phyloP scores from a whole-genome alignment of 2,329 filamentous ascomycete species.

The Zymoseptoria crescenta region DNA sequence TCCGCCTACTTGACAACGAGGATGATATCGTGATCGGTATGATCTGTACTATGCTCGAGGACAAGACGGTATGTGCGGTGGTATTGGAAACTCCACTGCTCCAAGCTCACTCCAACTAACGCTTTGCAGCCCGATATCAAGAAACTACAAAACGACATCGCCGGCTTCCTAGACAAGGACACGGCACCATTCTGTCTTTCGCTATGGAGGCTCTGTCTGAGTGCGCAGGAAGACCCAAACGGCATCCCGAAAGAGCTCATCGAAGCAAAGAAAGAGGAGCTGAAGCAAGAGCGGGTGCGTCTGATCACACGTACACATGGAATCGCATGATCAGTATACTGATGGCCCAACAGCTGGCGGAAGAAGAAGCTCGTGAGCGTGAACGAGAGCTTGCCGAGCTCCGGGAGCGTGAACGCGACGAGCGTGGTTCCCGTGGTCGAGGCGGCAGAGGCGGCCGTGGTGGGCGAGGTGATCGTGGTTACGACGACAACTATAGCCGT shows the following conservation, averaged over 20 bases:
- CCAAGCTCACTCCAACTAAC: conserved; percentile 1
- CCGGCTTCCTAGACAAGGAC: conserved; percentile 90
- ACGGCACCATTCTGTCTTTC: conserved; percentile 85
- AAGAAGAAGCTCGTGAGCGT: conserved; percentile 66
- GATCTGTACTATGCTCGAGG: conserved; percentile 60
- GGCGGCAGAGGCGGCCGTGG: conserved; percentile 34
- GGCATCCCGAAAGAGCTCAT: conserved; percentile 91
- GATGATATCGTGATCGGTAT: conserved; percentile 95
- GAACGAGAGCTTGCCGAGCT: conserved; percentile 63
- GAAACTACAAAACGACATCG: conserved; percentile 85
- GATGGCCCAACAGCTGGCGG: conserved; percentile 57
- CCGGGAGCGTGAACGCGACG: conserved; percentile 53
- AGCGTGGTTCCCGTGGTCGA: conserved; percentile 38
- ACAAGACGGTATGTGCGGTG: conserved; percentile 58
- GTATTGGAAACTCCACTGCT: not conserved
- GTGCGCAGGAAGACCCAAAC: conserved; percentile 78
- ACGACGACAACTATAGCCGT: conserved; percentile 43
- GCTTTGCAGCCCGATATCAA: conserved; percentile 58
- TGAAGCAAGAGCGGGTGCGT: conserved; percentile 85
- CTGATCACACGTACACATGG: not conserved
- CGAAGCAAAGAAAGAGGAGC: conserved; percentile 90
- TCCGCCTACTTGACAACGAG: conserved; percentile 79
- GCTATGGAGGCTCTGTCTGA: conserved; percentile 83
- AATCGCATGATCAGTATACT: conserved; percentile 3
- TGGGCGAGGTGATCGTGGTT: conserved; percentile 30